Base-by-base conservation (phyloP, 495 filamentous ascomycete genomes). In the Aspergillus heteromorphus region DNA sequence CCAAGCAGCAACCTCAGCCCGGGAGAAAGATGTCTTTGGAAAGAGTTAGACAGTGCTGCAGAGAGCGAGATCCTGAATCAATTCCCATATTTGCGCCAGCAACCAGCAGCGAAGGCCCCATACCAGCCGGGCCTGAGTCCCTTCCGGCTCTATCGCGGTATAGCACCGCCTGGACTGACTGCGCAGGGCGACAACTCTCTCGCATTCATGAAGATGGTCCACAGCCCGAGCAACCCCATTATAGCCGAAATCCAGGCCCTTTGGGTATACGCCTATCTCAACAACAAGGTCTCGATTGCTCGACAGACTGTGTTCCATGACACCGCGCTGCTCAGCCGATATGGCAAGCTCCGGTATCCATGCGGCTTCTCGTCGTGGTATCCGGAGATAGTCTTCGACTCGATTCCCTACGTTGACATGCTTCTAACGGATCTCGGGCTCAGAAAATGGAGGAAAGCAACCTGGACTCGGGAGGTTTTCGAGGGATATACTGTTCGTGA, bases 301-400 rank as follows among this genome's bases (percentile, higher is more conserved):
- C 23, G 56, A 21, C n/a, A 34, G 1, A 62, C 70, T 13, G 54
- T 77, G 6, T 54, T 62, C 19, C 77, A 72, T 63, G 80, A 87
- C 55, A 83, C 84, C 0, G 73, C 79, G 11, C 65, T 91, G 42
- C 72, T 82, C 58, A 79, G 78, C 18, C 79, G 85, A 6, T 90
- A 83, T 58, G 81, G 85, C 0, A 80, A 78, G 55, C 87, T 80
- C 79, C 70, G 88, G 4, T 86, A 84, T 56, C 83, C 85, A 0
- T 74, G 72, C 4, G 86, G 86, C 6, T 82, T 78, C 50, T 86
- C 84, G 0, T 64, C 66, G 19, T 74, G 79, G 57, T 80, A 79
- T 55, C 84, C 85, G 0, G 86, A 88, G 57, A 79, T 87, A 53
- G 82, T 86, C 40, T 90, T 88, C 59, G 88, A 92, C 61, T 76